phyloP scores from a whole-genome alignment of 441 rosid species.

The Gossypium schwendimanii region DNA sequence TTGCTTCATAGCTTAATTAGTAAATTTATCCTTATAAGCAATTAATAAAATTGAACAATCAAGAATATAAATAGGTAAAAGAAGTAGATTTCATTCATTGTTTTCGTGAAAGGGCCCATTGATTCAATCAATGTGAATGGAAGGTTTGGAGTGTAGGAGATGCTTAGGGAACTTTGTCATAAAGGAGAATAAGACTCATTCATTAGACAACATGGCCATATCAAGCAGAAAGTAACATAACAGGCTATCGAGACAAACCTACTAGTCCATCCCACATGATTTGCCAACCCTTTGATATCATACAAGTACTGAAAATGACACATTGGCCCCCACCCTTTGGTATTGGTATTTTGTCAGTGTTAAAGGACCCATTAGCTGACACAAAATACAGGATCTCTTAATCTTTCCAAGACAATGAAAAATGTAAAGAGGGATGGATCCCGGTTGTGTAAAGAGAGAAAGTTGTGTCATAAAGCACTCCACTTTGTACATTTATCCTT shows the following conservation, averaged over 20 bases:
- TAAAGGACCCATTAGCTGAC: not conserved
- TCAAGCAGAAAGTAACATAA: conserved; percentile 12
- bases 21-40: not conserved
- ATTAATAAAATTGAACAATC: not conserved
- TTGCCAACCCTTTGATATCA: conserved; percentile 18
- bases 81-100: not conserved
- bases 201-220: conserved; percentile 12
- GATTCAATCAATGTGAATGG: not conserved
- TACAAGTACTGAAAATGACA: conserved; percentile 4
- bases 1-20: not conserved
- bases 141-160: not conserved
- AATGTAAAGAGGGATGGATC: not conserved
- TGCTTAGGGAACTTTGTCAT: conserved; percentile 6
- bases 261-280: conserved; percentile 21
- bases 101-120: not conserved
- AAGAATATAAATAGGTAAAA: not conserved
- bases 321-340: conserved; percentile 4
- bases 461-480: conserved; percentile 21
- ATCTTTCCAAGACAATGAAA: conserved; percentile 6
- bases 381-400: conserved; percentile 7
- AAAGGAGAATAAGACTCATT: conserved; percentile 10
- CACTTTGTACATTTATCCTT: conserved; percentile 20
- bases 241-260: conserved; percentile 13
- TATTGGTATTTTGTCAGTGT: conserved; percentile 1
- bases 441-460: conserved; percentile 18